These are phyloP conservation scores for Cryptosporidium tyzzeri DNA, from an alignment of 169 alveolate genomes.

Conservation along the genomic window DNA sequence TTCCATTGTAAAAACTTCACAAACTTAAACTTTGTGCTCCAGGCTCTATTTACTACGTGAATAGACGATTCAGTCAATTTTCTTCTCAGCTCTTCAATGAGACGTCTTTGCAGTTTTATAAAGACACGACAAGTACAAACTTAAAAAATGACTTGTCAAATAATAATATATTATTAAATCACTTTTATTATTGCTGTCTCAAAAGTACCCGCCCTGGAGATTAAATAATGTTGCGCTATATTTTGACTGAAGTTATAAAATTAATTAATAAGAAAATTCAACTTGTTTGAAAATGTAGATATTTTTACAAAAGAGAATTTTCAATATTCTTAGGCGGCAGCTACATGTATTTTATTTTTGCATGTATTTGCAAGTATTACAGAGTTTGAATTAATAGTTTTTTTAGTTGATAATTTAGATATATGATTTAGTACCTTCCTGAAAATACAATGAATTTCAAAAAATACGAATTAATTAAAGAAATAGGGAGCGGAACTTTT, in stretches of 20 bases:
- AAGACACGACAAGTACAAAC: constrained; percentile 47
- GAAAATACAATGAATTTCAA: background rate
- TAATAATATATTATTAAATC: background rate
- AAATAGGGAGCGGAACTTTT: constrained; percentile 74
- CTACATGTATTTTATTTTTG: constrained; percentile 9
- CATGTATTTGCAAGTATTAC: constrained; percentile 1
- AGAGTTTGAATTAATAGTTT: background rate
- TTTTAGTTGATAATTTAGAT: background rate
- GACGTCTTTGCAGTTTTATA: constrained; percentile 48
- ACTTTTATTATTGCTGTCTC: constrained; percentile 29
- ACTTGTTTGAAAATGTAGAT: background rate
- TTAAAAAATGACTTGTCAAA: constrained; percentile 10
- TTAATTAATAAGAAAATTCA: background rate
- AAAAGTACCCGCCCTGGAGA: constrained; percentile 11
- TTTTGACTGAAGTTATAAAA: background rate
- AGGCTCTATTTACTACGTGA: constrained; percentile 16
- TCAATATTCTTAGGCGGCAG: background rate
- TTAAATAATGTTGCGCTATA: constrained; percentile 20
- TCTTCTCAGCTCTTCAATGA: constrained; percentile 1
- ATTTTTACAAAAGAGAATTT: background rate
- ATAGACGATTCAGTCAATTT: background rate
- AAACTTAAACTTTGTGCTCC: constrained; percentile 25
- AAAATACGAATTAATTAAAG: constrained; percentile 47
- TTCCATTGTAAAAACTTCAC: constrained; percentile 33
- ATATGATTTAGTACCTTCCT: background rate